phyloP scores from a whole-genome alignment of 805 yeast genomes.

The Yamadazyma paraphyllophila region DNA sequence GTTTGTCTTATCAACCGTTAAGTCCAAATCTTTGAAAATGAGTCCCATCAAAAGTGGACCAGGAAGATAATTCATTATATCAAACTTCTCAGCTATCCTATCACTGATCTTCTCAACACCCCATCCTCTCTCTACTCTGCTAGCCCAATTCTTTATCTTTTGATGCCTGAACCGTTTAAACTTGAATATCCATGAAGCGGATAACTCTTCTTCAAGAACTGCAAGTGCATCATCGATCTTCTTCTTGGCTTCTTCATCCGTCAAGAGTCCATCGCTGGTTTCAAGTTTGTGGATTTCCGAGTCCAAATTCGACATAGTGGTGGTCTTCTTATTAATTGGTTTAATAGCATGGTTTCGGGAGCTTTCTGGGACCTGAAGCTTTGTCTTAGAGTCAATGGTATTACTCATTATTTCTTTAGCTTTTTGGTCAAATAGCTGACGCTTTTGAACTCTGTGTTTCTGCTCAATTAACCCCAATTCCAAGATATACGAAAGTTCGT shows the following conservation, averaged over 20 bases:
- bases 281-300: constrained; percentile 2
- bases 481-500: constrained; percentile 61
- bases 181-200: constrained; percentile 34
- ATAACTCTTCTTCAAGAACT: constrained; percentile 24
- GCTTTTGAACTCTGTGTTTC: constrained; percentile 53
- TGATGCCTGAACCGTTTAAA: constrained; percentile 24
- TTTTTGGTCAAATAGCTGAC: constrained; percentile 33
- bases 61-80: constrained; percentile 31
- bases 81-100: constrained; percentile 30
- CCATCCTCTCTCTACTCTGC: constrained; percentile 28
- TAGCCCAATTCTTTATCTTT: constrained; percentile 25
- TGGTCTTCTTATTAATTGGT: not conserved
- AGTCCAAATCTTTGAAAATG: constrained; percentile 28
- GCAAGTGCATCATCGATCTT: constrained; percentile 27
- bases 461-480: constrained; percentile 71
- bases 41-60: constrained; percentile 36
- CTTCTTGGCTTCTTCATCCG: constrained; percentile 26
- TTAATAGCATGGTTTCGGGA: not conserved
- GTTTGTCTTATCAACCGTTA: constrained; percentile 24
- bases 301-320: constrained; percentile 1
- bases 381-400: constrained; percentile 11
- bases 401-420: constrained; percentile 15
- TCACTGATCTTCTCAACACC: constrained; percentile 32
- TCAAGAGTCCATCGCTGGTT: constrained; percentile 1
- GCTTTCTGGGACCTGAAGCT: not conserved